Conservation (phyloP, 73 alveolate genomes). For the Tetrahymena elliotti region DNA sequence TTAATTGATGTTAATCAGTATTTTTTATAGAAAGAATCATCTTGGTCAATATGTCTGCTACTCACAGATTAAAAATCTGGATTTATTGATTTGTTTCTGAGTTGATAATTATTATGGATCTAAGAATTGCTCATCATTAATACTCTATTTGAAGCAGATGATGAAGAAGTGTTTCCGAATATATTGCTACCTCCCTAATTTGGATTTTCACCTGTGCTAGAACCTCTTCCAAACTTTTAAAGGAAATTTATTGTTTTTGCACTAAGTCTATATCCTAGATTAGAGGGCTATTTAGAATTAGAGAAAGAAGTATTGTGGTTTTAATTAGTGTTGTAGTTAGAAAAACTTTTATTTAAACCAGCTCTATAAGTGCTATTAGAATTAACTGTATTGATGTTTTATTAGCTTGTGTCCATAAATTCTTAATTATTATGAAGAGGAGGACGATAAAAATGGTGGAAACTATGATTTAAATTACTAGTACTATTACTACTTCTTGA, state of each 20-base stretch:
- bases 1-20: background rate
- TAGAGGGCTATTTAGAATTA: background rate
- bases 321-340: background rate
- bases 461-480: background rate
- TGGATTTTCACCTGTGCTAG: background rate
- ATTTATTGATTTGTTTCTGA: background rate
- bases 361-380: background rate
- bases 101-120: background rate
- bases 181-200: background rate
- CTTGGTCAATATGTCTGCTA: background rate
- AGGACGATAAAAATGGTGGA: background rate
- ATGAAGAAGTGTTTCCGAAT: background rate
- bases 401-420: background rate
- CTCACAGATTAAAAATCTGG: background rate
- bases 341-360: background rate
- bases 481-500: background rate
- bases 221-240: background rate
- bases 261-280: background rate
- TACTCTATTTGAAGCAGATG: background rate
- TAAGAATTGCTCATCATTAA: background rate
- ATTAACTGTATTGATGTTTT: background rate
- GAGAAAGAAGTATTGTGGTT: background rate
- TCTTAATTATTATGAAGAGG: background rate
- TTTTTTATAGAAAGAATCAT: background rate
- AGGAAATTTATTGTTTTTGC: background rate